Conservation (phyloP, 2,329 filamentous ascomycete genomes). For the Fusarium temperatum region DNA sequence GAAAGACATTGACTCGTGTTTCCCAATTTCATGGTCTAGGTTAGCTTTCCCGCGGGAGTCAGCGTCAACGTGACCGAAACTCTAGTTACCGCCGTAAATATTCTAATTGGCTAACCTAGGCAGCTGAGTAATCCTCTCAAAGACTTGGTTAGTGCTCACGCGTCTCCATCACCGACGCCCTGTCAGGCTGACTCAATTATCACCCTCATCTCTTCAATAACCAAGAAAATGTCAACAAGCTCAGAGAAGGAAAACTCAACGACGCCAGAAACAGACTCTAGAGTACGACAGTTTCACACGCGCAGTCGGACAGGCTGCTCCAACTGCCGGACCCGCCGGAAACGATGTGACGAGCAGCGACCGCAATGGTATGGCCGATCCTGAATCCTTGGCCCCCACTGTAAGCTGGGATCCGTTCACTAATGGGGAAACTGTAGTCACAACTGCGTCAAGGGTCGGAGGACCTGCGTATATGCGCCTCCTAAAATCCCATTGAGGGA, state of each 20-base stretch:
- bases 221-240: background rate
- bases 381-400: background rate
- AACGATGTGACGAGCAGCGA: conserved; percentile 14
- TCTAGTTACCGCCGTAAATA: background rate
- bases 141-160: background rate
- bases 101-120: fast-evolving
- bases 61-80: background rate
- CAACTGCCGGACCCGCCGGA: conserved; percentile 9
- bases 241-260: background rate
- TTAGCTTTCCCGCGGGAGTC: background rate
- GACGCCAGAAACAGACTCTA: background rate
- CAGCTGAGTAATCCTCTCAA: background rate
- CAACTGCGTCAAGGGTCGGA: conserved; percentile 1
- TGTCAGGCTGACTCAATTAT: background rate
- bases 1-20: too few species aligned
- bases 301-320: conserved; percentile 15
- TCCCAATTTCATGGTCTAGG: background rate
- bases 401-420: background rate
- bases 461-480: background rate
- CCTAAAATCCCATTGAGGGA: background rate
- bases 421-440: background rate
- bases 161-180: background rate
- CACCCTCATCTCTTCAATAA: background rate
- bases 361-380: conserved; percentile 4
- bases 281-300: conserved; percentile 2